A percentile compares a stretch with the other conserved stretches of the same genome.
Evolutionary conservation across 805 yeast species (phyloP).

Genomic region (Candida dendrica): DNA sequence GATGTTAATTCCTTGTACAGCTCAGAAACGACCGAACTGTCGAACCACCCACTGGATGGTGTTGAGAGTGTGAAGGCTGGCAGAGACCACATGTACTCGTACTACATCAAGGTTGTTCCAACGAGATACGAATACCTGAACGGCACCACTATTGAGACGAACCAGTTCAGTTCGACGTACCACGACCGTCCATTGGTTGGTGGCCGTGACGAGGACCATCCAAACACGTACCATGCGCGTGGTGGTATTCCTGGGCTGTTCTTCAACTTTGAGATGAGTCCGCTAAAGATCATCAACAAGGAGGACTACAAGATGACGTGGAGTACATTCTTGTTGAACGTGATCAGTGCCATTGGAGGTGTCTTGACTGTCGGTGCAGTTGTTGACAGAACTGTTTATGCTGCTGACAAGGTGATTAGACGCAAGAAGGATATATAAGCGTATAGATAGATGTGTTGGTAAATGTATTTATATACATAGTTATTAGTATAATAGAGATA

Average conservation of each 20-base stretch:
- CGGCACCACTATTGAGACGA: constrained; percentile 56
- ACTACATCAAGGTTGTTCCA: constrained; percentile 84
- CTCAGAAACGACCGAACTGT: constrained; percentile 23
- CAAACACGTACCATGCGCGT: constrained; percentile 67
- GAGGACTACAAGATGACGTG: constrained; percentile 65
- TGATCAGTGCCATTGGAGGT: constrained; percentile 87
- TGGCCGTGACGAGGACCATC: constrained; percentile 88
- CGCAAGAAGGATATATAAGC: constrained; percentile 48
- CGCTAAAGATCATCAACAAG: constrained; percentile 81
- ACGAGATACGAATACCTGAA: constrained; percentile 72
- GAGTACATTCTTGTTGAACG: constrained; percentile 76
- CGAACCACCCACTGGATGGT: constrained; percentile 67
- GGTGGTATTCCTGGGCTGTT: constrained; percentile 93
- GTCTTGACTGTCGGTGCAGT: constrained; percentile 88
- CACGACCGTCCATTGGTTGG: constrained; percentile 84
- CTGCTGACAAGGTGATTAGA: constrained; percentile 71
- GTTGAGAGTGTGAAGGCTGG: constrained; percentile 30
- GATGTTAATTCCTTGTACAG: constrained; percentile 29
- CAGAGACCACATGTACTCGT: constrained; percentile 62
- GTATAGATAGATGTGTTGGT: background rate
- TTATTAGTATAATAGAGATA: too few relatives aligned
- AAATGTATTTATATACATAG: too few relatives aligned
- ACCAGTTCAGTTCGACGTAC: constrained; percentile 82
- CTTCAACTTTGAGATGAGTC: constrained; percentile 85
- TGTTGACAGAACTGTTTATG: constrained; percentile 81